A percentile compares a stretch with the other conserved stretches of the same genome.
These are phyloP conservation scores for Suhomyces faveliae DNA, from an alignment of 805 yeast genomes.

Conservation along the genomic window DNA sequence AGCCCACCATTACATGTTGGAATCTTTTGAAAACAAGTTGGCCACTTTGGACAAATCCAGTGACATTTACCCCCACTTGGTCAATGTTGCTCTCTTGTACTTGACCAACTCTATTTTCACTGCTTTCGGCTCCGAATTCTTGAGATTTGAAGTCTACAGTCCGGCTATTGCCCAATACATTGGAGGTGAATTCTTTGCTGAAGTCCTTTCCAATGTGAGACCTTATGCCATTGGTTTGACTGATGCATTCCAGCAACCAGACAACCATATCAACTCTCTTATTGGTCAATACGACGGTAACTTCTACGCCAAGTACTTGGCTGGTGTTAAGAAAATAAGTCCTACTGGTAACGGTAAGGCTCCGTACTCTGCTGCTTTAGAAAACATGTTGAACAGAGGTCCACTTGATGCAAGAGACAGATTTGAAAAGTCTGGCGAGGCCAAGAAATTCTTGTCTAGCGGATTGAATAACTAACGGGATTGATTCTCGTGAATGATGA, in stretches of 20 bases:
- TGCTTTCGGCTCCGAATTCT: constrained; percentile 36
- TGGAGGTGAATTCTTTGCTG: constrained; percentile 27
- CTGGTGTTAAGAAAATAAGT: constrained; percentile 46
- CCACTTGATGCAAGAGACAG: constrained; percentile 35
- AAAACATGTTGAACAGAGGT: constrained; percentile 33
- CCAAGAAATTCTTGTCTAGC: neutral
- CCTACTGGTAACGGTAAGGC: constrained; percentile 49
- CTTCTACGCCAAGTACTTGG: constrained; percentile 75
- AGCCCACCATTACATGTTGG: constrained; percentile 43
- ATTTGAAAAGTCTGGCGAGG: constrained; percentile 26
- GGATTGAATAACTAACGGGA: neutral
- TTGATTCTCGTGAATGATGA: neutral
- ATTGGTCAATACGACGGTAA: constrained; percentile 82
- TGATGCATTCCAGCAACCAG: constrained; percentile 81
- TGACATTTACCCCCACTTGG: constrained; percentile 26
- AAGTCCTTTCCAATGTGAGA: constrained; percentile 35
- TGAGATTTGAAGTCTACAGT: constrained; percentile 34
- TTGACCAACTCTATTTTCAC: constrained; percentile 31
- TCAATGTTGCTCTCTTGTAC: constrained; percentile 33
- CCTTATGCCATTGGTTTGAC: constrained; percentile 49
- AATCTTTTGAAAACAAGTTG: constrained; percentile 21
- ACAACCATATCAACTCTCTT: constrained; percentile 77
- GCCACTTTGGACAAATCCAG: constrained; percentile 11
- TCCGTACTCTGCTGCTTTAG: constrained; percentile 47
- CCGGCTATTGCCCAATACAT: constrained; percentile 28